These are phyloP conservation scores for Tubosaeta sp. DNA, from an alignment of 768 basidiomycete genomes.

Conservation along the genomic window DNA sequence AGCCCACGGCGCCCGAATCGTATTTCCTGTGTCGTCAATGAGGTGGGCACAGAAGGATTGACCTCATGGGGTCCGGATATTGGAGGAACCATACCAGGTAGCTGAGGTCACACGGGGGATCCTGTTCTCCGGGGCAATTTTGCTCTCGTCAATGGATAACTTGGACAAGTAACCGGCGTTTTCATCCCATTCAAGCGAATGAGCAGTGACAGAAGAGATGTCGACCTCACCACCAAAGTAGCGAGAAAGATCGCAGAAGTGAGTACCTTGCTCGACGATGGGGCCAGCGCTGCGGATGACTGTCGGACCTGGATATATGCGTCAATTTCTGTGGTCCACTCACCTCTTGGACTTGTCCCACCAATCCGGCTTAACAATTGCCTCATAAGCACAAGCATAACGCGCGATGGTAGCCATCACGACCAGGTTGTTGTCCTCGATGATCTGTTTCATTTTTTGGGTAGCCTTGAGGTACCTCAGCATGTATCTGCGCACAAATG, in stretches of 20 bases:
- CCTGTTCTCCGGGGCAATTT: conserved; percentile 81
- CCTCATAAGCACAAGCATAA: conserved; percentile 85
- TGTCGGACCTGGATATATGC: conserved; percentile 1
- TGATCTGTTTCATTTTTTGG: conserved; percentile 95
- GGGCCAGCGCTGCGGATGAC: conserved; percentile 56
- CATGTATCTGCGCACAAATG: conserved; percentile 64
- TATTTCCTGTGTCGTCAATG: conserved; percentile 69
- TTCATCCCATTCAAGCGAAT: conserved; percentile 91
- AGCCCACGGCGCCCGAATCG: conserved; percentile 89
- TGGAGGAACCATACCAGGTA: conserved; percentile 58
- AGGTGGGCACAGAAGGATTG: conserved; percentile 12
- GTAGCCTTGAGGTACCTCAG: conserved; percentile 89
- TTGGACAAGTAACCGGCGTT: conserved; percentile 80
- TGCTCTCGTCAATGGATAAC: conserved; percentile 76
- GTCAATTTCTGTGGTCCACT: conserved; percentile 30
- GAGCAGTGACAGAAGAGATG: conserved; percentile 71
- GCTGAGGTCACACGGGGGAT: conserved; percentile 93
- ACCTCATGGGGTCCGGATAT: conserved; percentile 15
- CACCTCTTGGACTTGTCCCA: conserved; percentile 90
- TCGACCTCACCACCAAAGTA: conserved; percentile 98
- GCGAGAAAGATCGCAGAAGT: conserved; percentile 94
- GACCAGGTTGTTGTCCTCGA: conserved; percentile 87
- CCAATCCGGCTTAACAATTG: conserved; percentile 81
- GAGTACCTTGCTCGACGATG: conserved; percentile 89
- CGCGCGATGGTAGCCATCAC: conserved; percentile 97